phyloP scores from a whole-genome alignment of 2,329 filamentous ascomycete species.

The Sarocladiaceae sp. region DNA sequence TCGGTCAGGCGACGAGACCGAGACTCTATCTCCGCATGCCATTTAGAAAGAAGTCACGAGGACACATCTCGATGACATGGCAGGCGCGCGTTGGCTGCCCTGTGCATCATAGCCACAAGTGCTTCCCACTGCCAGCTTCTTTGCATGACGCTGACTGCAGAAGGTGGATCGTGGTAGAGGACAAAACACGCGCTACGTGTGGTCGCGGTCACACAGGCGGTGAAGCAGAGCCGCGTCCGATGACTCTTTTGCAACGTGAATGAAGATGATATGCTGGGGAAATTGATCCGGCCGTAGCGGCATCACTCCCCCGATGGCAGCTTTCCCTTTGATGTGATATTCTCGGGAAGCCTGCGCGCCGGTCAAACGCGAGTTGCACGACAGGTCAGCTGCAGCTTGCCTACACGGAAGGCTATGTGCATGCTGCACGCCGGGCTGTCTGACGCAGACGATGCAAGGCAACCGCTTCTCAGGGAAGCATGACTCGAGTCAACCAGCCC shows the following conservation, averaged over 20 bases:
- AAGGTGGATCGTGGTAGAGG: conserved; percentile 3
- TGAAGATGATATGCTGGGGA: conserved; percentile 2
- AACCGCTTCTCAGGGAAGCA: not conserved
- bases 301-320: no score
- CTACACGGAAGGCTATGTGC: conserved; percentile 5
- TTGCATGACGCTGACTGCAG: conserved; percentile 7
- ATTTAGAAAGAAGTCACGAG: conserved; percentile 7
- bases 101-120: not conserved
- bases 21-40: no score
- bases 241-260: not conserved
- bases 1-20: no score
- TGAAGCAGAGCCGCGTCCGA: conserved; percentile 6
- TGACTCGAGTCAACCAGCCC: not conserved
- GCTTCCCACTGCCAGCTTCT: conserved; percentile 2
- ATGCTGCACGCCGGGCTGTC: conserved; percentile 3
- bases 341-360: not conserved
- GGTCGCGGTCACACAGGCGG: conserved; percentile 7
- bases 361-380: not conserved
- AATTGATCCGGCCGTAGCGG: not conserved
- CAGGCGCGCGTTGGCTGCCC: not conserved
- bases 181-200: not conserved
- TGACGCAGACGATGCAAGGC: not conserved
- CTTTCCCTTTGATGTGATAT: not conserved
- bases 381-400: conserved; percentile 4
- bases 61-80: conserved; percentile 5